Conservation (phyloP, 2,329 filamentous ascomycete genomes). For the Aspergillus versicolor region DNA sequence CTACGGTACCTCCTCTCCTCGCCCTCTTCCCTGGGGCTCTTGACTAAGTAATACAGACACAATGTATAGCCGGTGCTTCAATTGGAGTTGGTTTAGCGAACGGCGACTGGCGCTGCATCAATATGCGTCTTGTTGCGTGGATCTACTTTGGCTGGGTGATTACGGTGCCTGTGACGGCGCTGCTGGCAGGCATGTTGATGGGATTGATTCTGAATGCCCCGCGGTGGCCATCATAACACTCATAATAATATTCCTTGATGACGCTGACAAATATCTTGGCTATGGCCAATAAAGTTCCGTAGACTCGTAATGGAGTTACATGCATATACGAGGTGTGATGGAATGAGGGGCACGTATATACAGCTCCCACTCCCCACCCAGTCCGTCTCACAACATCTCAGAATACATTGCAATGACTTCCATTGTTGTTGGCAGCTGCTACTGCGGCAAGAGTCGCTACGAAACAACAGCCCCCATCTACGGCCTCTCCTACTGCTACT, state of each 20-base stretch:
- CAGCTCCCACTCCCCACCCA: no score
- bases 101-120: constrained; percentile 41
- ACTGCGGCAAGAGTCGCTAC: constrained; percentile 4
- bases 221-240: constrained; percentile 21
- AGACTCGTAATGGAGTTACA: no score
- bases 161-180: constrained; percentile 44
- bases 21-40: no score
- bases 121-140: constrained; percentile 44
- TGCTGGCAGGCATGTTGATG: constrained; percentile 41
- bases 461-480: not conserved
- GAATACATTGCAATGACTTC: not conserved
- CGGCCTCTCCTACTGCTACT: constrained; percentile 8
- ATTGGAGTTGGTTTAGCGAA: constrained; percentile 40
- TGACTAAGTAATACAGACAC: constrained; percentile 17
- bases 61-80: constrained; percentile 36
- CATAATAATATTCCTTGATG: not conserved
- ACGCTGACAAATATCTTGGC: no score
- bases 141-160: constrained; percentile 48
- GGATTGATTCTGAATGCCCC: constrained; percentile 45
- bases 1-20: constrained; percentile 18
- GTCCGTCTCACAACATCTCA: no score
- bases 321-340: no score
- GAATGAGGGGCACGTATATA: no score
- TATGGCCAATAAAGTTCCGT: no score
- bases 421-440: not conserved